Base-by-base conservation (phyloP, 1,284 basidiomycete species). In the Moesziomyces sp. region DNA sequence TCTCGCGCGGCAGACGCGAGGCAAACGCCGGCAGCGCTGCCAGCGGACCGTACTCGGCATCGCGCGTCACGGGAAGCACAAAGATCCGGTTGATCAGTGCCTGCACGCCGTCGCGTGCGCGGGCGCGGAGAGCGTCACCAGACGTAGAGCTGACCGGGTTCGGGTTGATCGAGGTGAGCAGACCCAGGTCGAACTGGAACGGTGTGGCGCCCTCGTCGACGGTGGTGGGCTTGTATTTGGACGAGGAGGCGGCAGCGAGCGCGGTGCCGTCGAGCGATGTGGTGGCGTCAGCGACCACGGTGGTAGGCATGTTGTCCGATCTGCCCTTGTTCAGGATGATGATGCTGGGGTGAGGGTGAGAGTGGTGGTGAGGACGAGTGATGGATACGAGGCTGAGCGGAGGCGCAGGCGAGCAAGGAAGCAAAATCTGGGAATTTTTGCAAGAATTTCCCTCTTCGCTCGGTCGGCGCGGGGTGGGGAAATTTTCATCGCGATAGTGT, bases 31-130 rank as follows among this genome's bases (percentile, higher is more conserved):
- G 94, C 4, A 97, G 90, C 62, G 90, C 87, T 2, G 92, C 93
- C 54, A 96, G 87, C 0, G 93, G 93, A 0, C 95, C 96, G 76
- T 94, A 91, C 40, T 90, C 87, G 10, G 92, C 91, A 23, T 79
- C 59, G 9, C 89, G 86, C 40, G 88, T 87, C 9, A 91, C 92
- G 14, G 94, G 94, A 10, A 96, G 90, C 30, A 89, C 86, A 85
- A 96, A 97, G 54, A 99, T 89, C 19, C 90, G 84, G 51, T 90
- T 88, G 74, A 97, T 86, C 64, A 98, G 90, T 6, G 89, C 85
- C 86, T 98, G 95, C 18, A 91, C 89, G 76, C 93, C 92, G 66
- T 95, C 93, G 30, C 93, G 89, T 1, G 94, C 92, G 13, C 93
- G 90, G 18, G 89, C 87, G 81, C 90, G 89, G 38, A 98, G 90